Percentiles rank a stretch among this genome's conserved stretches.
phyloP scores from a whole-genome alignment of 768 basidiomycete genomes.

The Lactarius indigo region DNA sequence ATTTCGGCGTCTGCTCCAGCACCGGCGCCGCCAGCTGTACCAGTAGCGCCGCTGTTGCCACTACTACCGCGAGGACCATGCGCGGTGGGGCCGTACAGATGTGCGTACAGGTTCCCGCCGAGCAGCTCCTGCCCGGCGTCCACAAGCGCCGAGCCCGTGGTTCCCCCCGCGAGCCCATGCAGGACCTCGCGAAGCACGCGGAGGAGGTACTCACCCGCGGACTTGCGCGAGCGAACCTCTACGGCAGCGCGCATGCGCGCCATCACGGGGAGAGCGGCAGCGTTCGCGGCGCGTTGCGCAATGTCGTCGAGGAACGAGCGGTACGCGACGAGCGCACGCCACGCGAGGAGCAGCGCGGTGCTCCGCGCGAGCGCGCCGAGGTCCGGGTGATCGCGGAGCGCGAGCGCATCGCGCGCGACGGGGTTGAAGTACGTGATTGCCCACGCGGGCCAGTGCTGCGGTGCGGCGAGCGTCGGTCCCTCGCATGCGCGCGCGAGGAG shows the following conservation, averaged over 20 bases:
- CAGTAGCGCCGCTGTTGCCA: neutral
- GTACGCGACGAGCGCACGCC: conserved; percentile 13
- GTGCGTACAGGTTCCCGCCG: neutral
- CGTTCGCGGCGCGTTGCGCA: neutral
- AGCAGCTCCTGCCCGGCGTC: neutral
- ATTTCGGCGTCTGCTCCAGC: neutral
- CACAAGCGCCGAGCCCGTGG: neutral
- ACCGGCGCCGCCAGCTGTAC: neutral
- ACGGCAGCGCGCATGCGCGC: neutral
- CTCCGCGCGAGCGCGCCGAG: conserved; percentile 6
- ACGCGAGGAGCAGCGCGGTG: conserved; percentile 5
- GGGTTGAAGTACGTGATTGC: conserved; percentile 8
- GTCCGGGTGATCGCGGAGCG: neutral
- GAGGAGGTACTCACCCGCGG: neutral
- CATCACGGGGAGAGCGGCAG: fast-evolving
- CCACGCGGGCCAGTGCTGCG: conserved; percentile 7
- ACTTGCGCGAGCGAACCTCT: neutral
- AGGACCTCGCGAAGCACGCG: neutral
- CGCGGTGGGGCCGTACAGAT: neutral
- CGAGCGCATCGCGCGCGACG: conserved; percentile 6
- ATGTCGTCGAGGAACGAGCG: conserved; percentile 11
- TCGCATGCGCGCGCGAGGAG: conserved; percentile 12
- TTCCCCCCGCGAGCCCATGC: neutral
- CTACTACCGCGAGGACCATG: neutral
- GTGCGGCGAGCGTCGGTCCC: neutral